Evolutionary conservation across 768 basidiomycete genomes (phyloP).

Genomic region (Kwoniella shandongensis): DNA sequence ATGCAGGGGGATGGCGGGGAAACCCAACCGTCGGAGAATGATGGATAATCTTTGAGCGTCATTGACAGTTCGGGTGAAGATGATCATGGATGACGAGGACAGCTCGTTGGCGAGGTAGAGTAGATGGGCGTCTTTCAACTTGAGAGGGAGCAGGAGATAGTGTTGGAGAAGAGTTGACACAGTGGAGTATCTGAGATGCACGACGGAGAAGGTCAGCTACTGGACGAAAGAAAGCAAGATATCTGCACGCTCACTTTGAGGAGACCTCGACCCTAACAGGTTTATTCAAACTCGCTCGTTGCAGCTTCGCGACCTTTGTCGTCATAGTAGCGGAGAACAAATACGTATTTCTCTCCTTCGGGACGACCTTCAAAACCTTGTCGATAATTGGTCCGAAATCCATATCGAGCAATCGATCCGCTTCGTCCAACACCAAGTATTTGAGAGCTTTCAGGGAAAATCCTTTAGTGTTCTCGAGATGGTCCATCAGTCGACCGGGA

Average conservation of each 20-base stretch:
- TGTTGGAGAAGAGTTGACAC: conserved; percentile 93
- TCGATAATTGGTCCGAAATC: conserved; percentile 95
- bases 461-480: conserved; percentile 95
- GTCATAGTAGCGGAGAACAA: conserved; percentile 99
- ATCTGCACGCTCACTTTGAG: conserved; percentile 72
- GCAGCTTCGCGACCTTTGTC: conserved; percentile 93
- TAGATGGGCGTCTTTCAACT: conserved; percentile 87
- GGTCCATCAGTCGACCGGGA: conserved; percentile 87
- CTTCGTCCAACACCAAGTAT: conserved; percentile 95
- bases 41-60: conserved; percentile 88
- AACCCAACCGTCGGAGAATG: conserved; percentile 83
- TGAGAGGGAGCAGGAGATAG: conserved; percentile 87
- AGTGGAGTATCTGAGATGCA: conserved; percentile 86
- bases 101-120: conserved; percentile 84
- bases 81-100: conserved; percentile 88
- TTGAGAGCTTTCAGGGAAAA: conserved; percentile 82
- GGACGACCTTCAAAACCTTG: conserved; percentile 92
- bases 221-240: no score
- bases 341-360: conserved; percentile 90
- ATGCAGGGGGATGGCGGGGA: conserved; percentile 92
- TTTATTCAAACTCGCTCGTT: conserved; percentile 86
- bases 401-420: conserved; percentile 91
- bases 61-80: conserved; percentile 93
- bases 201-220: no score
- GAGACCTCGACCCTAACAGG: conserved; percentile 93